These are phyloP conservation scores for Osmanthus fragrans DNA, from an alignment of 257 asterid genomes.

Conservation along the genomic window DNA sequence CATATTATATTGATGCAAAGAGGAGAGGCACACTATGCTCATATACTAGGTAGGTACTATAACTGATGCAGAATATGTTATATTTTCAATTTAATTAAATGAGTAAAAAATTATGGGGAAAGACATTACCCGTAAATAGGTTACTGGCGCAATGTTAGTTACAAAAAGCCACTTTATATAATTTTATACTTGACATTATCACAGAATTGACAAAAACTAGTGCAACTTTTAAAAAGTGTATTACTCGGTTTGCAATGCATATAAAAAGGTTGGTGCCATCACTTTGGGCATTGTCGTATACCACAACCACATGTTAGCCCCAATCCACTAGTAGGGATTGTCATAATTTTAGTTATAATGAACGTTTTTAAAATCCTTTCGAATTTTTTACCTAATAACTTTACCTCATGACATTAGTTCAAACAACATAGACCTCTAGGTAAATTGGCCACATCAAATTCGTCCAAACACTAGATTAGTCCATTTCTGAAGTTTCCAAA, in stretches of 20 bases:
- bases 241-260: background rate
- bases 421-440: background rate
- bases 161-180: background rate
- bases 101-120: background rate
- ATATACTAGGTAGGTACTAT: background rate
- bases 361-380: background rate
- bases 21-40: background rate
- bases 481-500: background rate
- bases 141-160: background rate
- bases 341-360: background rate
- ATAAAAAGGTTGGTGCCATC: slow-evolving; percentile 9
- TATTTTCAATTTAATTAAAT: background rate
- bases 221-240: background rate
- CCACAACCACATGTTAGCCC: background rate
- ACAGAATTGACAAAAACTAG: background rate
- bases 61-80: background rate
- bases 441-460: slow-evolving; percentile 3
- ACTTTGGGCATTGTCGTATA: background rate
- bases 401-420: background rate
- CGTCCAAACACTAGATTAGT: background rate
- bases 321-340: background rate
- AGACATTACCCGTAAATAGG: background rate
- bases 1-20: background rate
- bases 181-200: background rate
- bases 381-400: background rate